A percentile compares a stretch with the other conserved stretches of the same genome.
These are phyloP conservation scores for Alternaria triticina DNA, from an alignment of 2,329 filamentous ascomycete species.

Conservation along the genomic window DNA sequence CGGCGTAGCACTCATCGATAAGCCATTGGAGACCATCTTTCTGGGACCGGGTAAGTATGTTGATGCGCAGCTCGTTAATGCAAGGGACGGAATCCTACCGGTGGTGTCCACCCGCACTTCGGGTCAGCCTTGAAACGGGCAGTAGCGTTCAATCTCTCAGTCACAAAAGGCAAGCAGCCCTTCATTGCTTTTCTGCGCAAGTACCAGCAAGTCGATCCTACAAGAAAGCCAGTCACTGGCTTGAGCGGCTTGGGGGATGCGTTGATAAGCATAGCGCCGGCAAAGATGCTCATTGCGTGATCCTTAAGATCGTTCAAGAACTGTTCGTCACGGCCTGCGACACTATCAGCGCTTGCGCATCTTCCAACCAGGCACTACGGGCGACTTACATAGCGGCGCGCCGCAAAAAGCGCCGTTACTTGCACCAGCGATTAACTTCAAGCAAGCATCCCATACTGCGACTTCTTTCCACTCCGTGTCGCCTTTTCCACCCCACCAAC, in stretches of 20 bases:
- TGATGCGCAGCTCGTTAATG: background rate
- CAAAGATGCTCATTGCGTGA: constrained; percentile 21
- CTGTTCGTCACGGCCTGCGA: constrained; percentile 15
- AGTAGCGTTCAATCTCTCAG: constrained; percentile 18
- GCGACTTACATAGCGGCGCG: constrained; percentile 19
- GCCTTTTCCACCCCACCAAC: constrained; percentile 14
- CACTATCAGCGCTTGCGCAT: background rate
- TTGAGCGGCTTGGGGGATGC: constrained; percentile 17
- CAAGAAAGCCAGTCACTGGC: constrained; percentile 14
- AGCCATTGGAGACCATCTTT: constrained; percentile 26
- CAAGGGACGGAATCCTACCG: constrained; percentile 1
- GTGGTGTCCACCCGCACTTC: constrained; percentile 16
- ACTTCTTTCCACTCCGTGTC: constrained; percentile 21
- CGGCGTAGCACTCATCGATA: constrained; percentile 18
- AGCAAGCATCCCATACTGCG: constrained; percentile 18
- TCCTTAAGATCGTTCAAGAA: constrained; percentile 18
- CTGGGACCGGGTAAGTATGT: constrained; percentile 6
- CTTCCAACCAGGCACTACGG: background rate
- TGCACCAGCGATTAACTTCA: constrained; percentile 19
- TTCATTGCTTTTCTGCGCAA: constrained; percentile 14
- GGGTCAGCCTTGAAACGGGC: constrained; percentile 16
- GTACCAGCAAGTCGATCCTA: constrained; percentile 16
- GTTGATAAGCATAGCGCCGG: constrained; percentile 22
- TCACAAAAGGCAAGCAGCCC: constrained; percentile 20
- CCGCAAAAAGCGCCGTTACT: constrained; percentile 23